phyloP scores from a whole-genome alignment of 2,329 filamentous ascomycete genomes.

The Nannizziopsis arthrosporioides region DNA sequence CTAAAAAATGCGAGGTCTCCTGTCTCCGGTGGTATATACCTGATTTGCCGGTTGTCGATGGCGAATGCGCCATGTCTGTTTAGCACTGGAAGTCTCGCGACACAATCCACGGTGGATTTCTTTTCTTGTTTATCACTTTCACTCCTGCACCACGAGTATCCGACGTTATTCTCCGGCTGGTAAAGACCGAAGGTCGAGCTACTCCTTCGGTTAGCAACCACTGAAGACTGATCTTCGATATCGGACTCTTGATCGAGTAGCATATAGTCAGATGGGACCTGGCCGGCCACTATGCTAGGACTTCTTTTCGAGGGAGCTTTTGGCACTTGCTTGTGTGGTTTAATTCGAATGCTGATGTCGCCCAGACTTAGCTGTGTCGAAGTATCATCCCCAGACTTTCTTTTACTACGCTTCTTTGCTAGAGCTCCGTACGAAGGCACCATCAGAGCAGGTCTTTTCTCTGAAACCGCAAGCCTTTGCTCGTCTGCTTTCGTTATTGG shows the following conservation, averaged over 20 bases:
- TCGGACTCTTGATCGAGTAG: slow-evolving; percentile 22
- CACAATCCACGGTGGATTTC: too few relatives aligned
- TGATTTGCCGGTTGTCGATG: background rate
- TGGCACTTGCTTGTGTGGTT: background rate
- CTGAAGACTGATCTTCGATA: background rate
- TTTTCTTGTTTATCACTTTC: too few relatives aligned
- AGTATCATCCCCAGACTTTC: slow-evolving; percentile 18
- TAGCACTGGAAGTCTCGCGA: slow-evolving; percentile 5
- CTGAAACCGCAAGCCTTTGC: slow-evolving; percentile 17
- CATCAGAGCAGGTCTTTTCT: background rate
- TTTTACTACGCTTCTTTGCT: slow-evolving; percentile 7
- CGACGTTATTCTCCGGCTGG: background rate
- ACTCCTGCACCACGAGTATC: background rate
- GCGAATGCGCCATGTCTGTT: slow-evolving; percentile 8
- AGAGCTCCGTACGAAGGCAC: slow-evolving; percentile 2
- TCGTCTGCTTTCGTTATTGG: slow-evolving; percentile 25
- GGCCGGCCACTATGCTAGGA: slow-evolving; percentile 8
- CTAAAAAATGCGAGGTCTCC: background rate
- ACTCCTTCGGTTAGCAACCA: background rate
- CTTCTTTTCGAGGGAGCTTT: slow-evolving; percentile 14
- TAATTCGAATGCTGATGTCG: slow-evolving; percentile 17
- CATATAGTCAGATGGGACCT: slow-evolving; percentile 26
- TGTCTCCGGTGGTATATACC: slow-evolving; percentile 2
- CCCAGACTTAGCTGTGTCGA: slow-evolving; percentile 8
- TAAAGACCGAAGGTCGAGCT: background rate